These are phyloP conservation scores for Apophysomyces ossiformis DNA, from an alignment of 371 early-diverging fungal genomes.

Conservation along the genomic window DNA sequence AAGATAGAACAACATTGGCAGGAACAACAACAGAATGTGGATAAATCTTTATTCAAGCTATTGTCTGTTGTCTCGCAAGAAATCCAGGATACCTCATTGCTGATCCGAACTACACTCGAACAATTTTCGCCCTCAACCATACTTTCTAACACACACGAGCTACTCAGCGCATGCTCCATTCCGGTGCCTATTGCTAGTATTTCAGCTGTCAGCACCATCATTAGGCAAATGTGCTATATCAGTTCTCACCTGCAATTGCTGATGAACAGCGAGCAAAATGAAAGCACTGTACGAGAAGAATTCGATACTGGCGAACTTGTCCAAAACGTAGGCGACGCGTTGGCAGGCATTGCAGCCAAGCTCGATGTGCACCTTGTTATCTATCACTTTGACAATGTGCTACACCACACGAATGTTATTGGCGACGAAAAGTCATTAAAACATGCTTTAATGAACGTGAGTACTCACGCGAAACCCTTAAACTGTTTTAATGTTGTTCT, in stretches of 20 bases:
- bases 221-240: constrained; percentile 39
- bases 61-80: constrained; percentile 34
- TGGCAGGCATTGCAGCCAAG: constrained; percentile 57
- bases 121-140: constrained; percentile 45
- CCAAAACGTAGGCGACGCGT: constrained; percentile 59
- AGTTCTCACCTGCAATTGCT: constrained; percentile 30
- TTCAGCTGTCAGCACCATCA: constrained; percentile 38
- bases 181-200: constrained; percentile 48
- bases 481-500: not conserved
- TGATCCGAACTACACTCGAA: constrained; percentile 49
- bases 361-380: constrained; percentile 60
- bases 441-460: constrained; percentile 58
- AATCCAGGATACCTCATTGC: constrained; percentile 51
- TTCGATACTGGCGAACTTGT: constrained; percentile 65
- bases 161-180: constrained; percentile 46
- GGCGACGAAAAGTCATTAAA: constrained; percentile 60
- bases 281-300: constrained; percentile 14
- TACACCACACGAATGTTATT: constrained; percentile 53
- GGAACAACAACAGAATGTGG: constrained; percentile 18
- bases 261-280: constrained; percentile 6
- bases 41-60: constrained; percentile 16
- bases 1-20: constrained; percentile 4
- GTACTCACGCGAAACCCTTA: constrained; percentile 16
- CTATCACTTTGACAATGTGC: constrained; percentile 52
- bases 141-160: constrained; percentile 39